Conservation (phyloP, 257 asterid genomes). For the Solanum gandarillasii region DNA sequence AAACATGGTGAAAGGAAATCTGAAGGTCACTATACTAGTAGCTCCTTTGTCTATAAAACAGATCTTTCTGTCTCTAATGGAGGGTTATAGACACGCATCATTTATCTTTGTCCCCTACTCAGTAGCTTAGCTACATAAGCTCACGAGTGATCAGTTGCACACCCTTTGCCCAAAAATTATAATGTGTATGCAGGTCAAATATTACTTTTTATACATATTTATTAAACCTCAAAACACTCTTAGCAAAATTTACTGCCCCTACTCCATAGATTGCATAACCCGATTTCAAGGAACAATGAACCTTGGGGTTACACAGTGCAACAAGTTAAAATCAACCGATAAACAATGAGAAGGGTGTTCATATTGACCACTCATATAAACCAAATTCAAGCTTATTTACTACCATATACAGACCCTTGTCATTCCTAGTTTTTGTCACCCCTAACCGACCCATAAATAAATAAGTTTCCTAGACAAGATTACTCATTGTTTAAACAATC, state of each 20-base stretch:
- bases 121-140: not conserved
- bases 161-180: not conserved
- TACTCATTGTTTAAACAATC: not conserved
- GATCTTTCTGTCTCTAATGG: not conserved
- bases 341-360: not conserved
- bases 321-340: not conserved
- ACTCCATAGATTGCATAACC: not conserved
- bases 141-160: not conserved
- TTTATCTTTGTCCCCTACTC: not conserved
- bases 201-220: not conserved
- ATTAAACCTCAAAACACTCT: not conserved
- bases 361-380: not conserved
- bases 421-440: not conserved
- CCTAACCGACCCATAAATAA: not conserved
- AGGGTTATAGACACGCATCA: not conserved
- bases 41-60: not conserved
- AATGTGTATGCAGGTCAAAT: not conserved
- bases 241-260: not conserved
- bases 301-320: not conserved
- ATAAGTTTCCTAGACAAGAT: not conserved
- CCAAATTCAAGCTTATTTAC: not conserved
- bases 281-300: not conserved
- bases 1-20: not conserved
- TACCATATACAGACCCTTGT: not conserved
- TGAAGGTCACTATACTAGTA: not conserved